These are phyloP conservation scores for Fusarium albidum DNA, from an alignment of 2,329 filamentous ascomycete genomes.

Conservation along the genomic window DNA sequence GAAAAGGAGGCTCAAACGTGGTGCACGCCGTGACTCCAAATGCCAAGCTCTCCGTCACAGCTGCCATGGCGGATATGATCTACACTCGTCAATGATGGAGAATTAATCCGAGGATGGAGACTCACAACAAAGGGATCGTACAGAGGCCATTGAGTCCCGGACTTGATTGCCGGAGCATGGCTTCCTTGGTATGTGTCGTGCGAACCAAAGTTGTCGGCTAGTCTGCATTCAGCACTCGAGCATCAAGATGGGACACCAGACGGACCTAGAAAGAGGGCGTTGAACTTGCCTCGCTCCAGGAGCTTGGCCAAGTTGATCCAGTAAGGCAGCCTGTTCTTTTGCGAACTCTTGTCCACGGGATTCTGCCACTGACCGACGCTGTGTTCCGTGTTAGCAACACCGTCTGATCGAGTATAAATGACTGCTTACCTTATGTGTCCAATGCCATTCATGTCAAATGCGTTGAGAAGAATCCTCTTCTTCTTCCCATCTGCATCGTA, in stretches of 20 bases:
- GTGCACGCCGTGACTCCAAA: constrained; percentile 24
- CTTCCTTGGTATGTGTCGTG: constrained; percentile 2
- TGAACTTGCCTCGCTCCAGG: constrained; percentile 17
- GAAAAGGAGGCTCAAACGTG: constrained; percentile 72
- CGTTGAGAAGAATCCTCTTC: background rate
- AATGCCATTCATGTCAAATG: constrained; percentile 1
- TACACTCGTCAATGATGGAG: background rate
- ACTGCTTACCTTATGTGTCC: background rate
- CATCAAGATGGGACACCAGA: constrained; percentile 2
- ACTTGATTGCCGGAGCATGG: constrained; percentile 6
- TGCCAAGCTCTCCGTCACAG: constrained; percentile 47
- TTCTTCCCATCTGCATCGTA: background rate
- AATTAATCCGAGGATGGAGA: background rate
- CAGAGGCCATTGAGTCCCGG: constrained; percentile 10
- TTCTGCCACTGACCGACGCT: constrained; percentile 3
- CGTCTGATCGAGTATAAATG: too few relatives aligned
- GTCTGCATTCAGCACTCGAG: background rate
- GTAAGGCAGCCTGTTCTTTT: constrained; percentile 17
- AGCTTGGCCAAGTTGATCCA: constrained; percentile 25
- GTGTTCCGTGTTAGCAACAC: background rate
- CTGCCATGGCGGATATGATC: constrained; percentile 51
- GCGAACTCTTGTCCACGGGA: background rate
- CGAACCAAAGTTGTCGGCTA: constrained; percentile 6
- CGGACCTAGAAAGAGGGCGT: constrained; percentile 8
- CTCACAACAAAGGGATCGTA: constrained; percentile 11